Evolutionary conservation across 768 basidiomycete genomes (phyloP).

Genomic region (Panellus pusillus): DNA sequence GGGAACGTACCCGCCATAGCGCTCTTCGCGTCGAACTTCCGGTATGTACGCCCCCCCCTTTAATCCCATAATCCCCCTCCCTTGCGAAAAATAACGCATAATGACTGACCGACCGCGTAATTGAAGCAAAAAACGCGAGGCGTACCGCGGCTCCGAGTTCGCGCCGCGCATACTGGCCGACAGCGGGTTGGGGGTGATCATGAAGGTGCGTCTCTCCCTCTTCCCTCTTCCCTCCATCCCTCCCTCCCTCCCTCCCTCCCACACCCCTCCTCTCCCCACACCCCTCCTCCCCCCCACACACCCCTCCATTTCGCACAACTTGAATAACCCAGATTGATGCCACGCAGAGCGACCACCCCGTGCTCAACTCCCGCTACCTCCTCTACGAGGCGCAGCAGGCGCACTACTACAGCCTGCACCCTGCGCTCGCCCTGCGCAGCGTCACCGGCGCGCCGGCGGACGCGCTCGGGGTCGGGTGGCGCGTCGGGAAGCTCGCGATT

Average conservation of each 20-base stretch:
- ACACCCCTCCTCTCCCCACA: too few species aligned
- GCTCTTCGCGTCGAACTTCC: conserved; percentile 65
- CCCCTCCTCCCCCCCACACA: too few species aligned
- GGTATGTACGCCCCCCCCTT: conserved; percentile 28
- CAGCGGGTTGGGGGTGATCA: conserved; percentile 62
- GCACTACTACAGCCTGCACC: conserved; percentile 62
- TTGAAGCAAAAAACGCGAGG: conserved; percentile 49
- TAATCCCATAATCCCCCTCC: too few species aligned
- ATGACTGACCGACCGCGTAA: background rate
- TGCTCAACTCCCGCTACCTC: conserved; percentile 63
- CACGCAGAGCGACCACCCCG: conserved; percentile 56
- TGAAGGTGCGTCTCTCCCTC: conserved; percentile 67
- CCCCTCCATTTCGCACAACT: too few species aligned
- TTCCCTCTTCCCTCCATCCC: too few species aligned
- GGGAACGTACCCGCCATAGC: conserved; percentile 65
- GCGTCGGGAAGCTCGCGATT: conserved; percentile 49
- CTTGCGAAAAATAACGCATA: background rate
- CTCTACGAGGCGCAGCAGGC: conserved; percentile 72
- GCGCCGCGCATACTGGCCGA: conserved; percentile 71
- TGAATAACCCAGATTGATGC: too few species aligned
- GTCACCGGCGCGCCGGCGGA: conserved; percentile 67
- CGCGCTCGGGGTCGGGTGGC: conserved; percentile 64
- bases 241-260: too few species aligned
- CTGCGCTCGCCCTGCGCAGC: conserved; percentile 57
- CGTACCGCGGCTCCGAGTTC: conserved; percentile 71